Conservation (phyloP, 2,329 filamentous ascomycete species). For the Leptographium radiaticola region DNA sequence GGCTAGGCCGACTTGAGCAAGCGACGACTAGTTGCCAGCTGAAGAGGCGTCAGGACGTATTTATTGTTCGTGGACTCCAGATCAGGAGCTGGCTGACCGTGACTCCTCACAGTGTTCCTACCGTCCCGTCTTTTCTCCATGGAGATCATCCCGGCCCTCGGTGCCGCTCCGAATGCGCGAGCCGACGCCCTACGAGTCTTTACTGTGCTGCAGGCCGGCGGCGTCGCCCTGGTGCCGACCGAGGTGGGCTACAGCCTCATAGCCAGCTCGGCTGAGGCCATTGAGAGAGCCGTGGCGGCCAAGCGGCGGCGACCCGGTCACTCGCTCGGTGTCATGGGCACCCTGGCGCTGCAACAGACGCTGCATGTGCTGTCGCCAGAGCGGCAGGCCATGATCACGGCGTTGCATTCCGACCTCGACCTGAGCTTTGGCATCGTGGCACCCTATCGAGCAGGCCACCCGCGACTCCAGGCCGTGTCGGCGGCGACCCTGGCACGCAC, state of each 20-base stretch:
- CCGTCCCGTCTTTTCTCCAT: too few relatives aligned
- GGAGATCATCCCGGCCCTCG: too few relatives aligned
- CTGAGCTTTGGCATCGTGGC: conserved; percentile 10
- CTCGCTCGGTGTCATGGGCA: conserved; percentile 13
- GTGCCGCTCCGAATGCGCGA: neutral
- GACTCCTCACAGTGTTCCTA: too few relatives aligned
- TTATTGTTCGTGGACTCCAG: too few relatives aligned
- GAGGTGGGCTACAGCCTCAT: conserved; percentile 16
- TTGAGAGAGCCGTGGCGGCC: conserved; percentile 12
- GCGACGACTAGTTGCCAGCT: too few relatives aligned
- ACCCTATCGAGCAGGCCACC: conserved; percentile 10
- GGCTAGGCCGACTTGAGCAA: too few relatives aligned
- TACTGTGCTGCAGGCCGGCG: conserved; percentile 11
- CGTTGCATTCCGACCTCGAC: conserved; percentile 8
- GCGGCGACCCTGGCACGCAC: neutral
- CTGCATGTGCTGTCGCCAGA: conserved; percentile 10
- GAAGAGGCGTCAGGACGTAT: too few relatives aligned
- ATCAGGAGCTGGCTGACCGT: too few relatives aligned
- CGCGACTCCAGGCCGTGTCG: conserved; percentile 13
- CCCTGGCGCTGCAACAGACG: conserved; percentile 9
- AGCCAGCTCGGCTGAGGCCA: conserved; percentile 5
- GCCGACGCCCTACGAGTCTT: conserved; percentile 5
- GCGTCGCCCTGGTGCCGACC: conserved; percentile 13
- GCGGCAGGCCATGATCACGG: too few relatives aligned
- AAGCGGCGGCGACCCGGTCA: conserved; percentile 14